Conservation (phyloP, 1,284 basidiomycete genomes). For the Gomphus bonarii region DNA sequence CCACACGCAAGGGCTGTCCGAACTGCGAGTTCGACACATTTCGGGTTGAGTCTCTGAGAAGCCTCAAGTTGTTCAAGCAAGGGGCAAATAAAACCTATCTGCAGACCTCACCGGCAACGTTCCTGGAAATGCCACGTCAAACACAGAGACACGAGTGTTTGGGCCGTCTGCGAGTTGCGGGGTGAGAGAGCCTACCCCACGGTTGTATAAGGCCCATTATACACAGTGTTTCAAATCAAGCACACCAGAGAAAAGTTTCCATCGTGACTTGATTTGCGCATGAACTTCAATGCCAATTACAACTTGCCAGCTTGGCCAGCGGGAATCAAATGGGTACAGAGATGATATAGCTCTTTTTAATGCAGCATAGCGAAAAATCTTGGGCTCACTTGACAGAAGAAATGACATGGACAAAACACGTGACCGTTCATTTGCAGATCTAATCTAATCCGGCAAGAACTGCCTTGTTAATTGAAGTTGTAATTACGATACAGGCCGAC, state of each 20-base stretch:
- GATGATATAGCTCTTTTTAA: background rate
- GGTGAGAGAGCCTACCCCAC: slow-evolving; percentile 35
- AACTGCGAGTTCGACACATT: slow-evolving; percentile 75
- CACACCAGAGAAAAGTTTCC: slow-evolving; percentile 84
- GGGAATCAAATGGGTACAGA: background rate
- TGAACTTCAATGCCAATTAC: slow-evolving; percentile 95
- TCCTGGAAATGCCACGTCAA: slow-evolving; percentile 91
- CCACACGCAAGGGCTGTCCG: slow-evolving; percentile 77
- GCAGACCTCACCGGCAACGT: slow-evolving; percentile 67
- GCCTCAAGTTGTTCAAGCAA: background rate
- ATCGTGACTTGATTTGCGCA: slow-evolving; percentile 80
- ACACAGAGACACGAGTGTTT: slow-evolving; percentile 72
- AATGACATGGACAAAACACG: background rate
- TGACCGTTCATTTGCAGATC: background rate
- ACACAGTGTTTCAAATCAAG: background rate
- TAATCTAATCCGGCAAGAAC: background rate
- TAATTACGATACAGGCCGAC: slow-evolving; percentile 5
- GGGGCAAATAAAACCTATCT: background rate
- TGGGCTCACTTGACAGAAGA: background rate
- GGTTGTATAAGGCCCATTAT: slow-evolving; percentile 9
- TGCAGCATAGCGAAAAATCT: background rate
- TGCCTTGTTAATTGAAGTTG: background rate
- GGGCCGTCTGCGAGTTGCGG: slow-evolving; percentile 41
- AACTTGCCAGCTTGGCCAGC: slow-evolving; percentile 70
- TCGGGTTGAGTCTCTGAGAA: slow-evolving; percentile 66